Percentiles rank a stretch among this genome's conserved stretches.
Conservation (phyloP, 108 stramenopile species). For the Fragilaria crotonensis region DNA sequence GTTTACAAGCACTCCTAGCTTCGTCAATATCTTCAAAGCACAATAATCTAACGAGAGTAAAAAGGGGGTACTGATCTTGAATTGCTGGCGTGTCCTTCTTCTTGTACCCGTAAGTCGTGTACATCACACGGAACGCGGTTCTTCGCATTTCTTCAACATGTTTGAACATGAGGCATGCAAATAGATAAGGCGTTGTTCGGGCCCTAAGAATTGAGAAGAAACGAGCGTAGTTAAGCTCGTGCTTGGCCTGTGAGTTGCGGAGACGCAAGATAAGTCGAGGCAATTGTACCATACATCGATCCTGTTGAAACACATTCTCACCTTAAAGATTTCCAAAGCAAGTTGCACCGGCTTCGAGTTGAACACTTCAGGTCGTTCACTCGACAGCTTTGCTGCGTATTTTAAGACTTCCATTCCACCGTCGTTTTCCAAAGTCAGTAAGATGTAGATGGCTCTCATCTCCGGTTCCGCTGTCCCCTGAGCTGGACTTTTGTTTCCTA, state of each 20-base stretch:
- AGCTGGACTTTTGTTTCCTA: slow-evolving; percentile 38
- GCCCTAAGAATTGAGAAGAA: slow-evolving; percentile 66
- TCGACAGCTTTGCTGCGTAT: slow-evolving; percentile 63
- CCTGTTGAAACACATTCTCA: slow-evolving; percentile 8
- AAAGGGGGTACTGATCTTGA: slow-evolving; percentile 74
- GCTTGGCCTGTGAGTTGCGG: slow-evolving; percentile 35
- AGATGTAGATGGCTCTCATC: slow-evolving; percentile 79
- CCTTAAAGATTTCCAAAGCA: slow-evolving; percentile 75
- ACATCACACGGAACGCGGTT: slow-evolving; percentile 68
- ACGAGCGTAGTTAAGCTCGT: slow-evolving; percentile 79
- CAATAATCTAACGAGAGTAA: slow-evolving; percentile 45
- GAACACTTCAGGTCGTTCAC: slow-evolving; percentile 62
- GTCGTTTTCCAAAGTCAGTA: slow-evolving; percentile 80
- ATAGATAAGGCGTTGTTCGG: slow-evolving; percentile 67
- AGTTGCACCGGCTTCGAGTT: slow-evolving; percentile 78
- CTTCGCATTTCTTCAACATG: slow-evolving; percentile 83
- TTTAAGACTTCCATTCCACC: slow-evolving; percentile 91
- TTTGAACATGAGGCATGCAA: slow-evolving; percentile 86
- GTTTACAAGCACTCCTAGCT: slow-evolving; percentile 58
- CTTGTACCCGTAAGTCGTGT: slow-evolving; percentile 62
- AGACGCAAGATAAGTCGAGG: neutral
- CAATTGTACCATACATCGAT: neutral
- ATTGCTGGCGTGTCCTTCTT: slow-evolving; percentile 57
- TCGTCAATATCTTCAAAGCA: slow-evolving; percentile 81
- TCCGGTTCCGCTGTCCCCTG: slow-evolving; percentile 84